Evolutionary conservation across 2,329 filamentous ascomycete genomes (phyloP).

Genomic region (Phaeosphaeriaceae sp.): DNA sequence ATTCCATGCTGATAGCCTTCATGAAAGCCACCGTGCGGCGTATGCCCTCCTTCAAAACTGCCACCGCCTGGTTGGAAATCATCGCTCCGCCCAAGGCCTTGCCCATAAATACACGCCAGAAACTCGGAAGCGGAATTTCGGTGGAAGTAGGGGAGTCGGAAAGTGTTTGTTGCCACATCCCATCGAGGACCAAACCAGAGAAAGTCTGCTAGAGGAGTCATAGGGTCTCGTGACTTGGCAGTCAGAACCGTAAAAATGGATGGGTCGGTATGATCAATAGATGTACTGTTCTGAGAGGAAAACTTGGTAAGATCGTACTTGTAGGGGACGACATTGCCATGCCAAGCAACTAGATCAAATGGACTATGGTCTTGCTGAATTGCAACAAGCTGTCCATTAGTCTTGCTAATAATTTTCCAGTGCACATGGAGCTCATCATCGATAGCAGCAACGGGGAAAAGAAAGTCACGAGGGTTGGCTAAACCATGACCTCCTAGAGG

Average conservation of each 20-base stretch:
- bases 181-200: constrained; percentile 49
- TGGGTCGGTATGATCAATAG: constrained; percentile 49
- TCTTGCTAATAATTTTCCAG: constrained; percentile 47
- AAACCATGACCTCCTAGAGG: constrained; percentile 50
- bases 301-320: constrained; percentile 63
- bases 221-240: constrained; percentile 45
- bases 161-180: constrained; percentile 49
- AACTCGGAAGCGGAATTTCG: constrained; percentile 49
- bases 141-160: constrained; percentile 49
- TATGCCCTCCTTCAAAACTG: constrained; percentile 47
- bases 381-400: constrained; percentile 39
- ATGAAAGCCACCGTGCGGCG: constrained; percentile 50
- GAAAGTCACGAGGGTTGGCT: constrained; percentile 49
- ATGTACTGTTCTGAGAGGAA: constrained; percentile 47
- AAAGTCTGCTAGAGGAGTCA: constrained; percentile 47
- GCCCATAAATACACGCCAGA: constrained; percentile 46
- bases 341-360: constrained; percentile 54
- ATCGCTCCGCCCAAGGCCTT: constrained; percentile 49
- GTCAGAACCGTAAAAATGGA: constrained; percentile 49
- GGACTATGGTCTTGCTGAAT: constrained; percentile 49
- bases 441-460: constrained; percentile 47
- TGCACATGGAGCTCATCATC: constrained; percentile 45
- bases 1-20: constrained; percentile 56
- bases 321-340: constrained; percentile 55
- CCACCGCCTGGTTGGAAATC: constrained; percentile 51